Percentiles rank a stretch among this genome's conserved stretches.
Evolutionary conservation across 75 land plant species (phyloP).

Genomic region (Larix kaempferi): DNA sequence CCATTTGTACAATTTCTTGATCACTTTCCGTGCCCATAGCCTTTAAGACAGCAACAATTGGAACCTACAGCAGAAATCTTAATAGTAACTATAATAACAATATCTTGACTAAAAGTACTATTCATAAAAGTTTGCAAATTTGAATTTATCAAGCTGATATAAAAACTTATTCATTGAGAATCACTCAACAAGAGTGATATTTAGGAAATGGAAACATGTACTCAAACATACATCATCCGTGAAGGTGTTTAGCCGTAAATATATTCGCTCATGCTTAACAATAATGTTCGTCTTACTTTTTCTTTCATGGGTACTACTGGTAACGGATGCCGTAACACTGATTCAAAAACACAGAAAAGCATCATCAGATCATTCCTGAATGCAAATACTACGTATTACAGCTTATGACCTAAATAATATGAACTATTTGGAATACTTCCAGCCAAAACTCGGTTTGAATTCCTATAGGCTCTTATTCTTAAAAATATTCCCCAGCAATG

Average conservation of each 20-base stretch:
- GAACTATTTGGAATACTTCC: background rate
- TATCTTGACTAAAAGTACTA: background rate
- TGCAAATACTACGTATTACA: background rate
- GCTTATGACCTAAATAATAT: background rate
- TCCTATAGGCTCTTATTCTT: background rate
- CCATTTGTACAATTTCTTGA: conserved; percentile 96
- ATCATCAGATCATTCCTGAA: background rate
- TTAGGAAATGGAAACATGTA: background rate
- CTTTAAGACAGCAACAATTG: conserved; percentile 87
- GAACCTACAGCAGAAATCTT: conserved; percentile 50
- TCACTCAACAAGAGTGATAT: background rate
- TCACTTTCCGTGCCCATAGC: conserved; percentile 99
- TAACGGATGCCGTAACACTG: conserved; percentile 92
- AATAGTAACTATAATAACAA: background rate
- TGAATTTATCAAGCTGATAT: background rate
- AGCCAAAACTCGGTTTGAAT: background rate
- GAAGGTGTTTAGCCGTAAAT: conserved; percentile 66
- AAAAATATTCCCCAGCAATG: background rate
- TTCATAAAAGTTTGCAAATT: background rate
- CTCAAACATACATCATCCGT: conserved; percentile 40
- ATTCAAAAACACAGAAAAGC: conserved; percentile 5
- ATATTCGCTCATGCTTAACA: conserved; percentile 84
- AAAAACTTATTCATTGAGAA: conserved; percentile 1
- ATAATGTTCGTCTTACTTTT: conserved; percentile 88
- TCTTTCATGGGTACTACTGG: conserved; percentile 85